Base-by-base conservation (phyloP, 2,329 filamentous ascomycete genomes). In the Pezicula radicicola region DNA sequence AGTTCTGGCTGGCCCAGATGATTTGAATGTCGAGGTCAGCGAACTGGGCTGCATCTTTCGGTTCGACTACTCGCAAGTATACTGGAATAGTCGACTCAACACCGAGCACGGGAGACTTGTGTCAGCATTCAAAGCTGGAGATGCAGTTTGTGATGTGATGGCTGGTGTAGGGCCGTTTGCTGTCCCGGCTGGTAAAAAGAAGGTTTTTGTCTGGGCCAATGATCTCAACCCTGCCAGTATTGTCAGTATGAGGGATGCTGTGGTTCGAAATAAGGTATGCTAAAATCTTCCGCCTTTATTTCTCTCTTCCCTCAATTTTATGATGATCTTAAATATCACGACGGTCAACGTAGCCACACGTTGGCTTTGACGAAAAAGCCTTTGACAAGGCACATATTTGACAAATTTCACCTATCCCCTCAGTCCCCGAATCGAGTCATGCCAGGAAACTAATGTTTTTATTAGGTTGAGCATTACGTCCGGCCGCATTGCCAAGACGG, bases 131-230 rank as follows among this genome's bases (percentile, higher is more conserved):
- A 74, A 83, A 51, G 84, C 88, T 6, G 92, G 94, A 37, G 89
- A 97, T 65, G 91, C 91, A 3, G 89, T 97, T 1, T 94, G 88
- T 73, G 94, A 99, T 70, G 88, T 97, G 58, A 99, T 97, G 93
- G 93, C 92, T 1, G 94, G 94, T 41, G 92, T 99, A 46, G 94
- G 94, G 0, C 94, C 94, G 0, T 99, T 99, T 69, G 92, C 93
- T 19, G 79, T 96, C 3, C 94, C 94, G 0, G 91, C 93, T 0
- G 94, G 90, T 15, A 95, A 89, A 74, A 93, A 88, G 69, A 84
- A 83, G 37, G 89, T 95, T 27, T 96, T 97, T 62, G 92, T 97
- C 16, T 96, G 89, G 85, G 94, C 92, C 37, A 99, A 97, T 71
- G 94, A 99, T 69, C 85, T 97, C 67, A 99, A 99, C 67, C 93